Conservation (phyloP, 805 yeast genomes). For the Wickerhamiella spandovensis region DNA sequence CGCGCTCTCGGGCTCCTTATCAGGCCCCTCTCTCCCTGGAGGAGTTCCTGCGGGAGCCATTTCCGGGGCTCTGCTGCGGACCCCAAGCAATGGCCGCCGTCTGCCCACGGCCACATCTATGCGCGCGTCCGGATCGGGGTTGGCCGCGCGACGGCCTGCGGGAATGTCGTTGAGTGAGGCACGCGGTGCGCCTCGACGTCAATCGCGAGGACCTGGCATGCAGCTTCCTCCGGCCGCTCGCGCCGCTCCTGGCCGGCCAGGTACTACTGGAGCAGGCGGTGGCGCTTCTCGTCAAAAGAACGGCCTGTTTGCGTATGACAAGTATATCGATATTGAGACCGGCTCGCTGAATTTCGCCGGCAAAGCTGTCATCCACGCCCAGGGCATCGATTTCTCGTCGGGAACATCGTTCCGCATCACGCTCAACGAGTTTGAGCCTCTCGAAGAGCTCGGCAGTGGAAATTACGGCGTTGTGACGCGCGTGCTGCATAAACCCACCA, state of each 20-base stretch:
- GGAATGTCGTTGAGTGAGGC: background rate
- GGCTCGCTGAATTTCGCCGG: slow-evolving; percentile 89
- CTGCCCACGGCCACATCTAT: background rate
- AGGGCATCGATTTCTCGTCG: slow-evolving; percentile 80
- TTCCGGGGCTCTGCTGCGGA: background rate
- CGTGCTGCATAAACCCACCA: slow-evolving; percentile 86
- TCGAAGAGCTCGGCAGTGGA: slow-evolving; percentile 84
- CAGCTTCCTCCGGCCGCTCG: background rate
- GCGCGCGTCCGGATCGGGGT: slow-evolving; percentile 10
- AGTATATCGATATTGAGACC: slow-evolving; percentile 80
- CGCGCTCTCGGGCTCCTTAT: background rate
- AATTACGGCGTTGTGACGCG: slow-evolving; percentile 93
- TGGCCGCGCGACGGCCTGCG: slow-evolving; percentile 14
- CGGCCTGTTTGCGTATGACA: slow-evolving; percentile 61
- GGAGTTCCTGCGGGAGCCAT: background rate
- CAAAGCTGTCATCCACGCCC: slow-evolving; percentile 79
- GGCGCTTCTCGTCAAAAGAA: slow-evolving; percentile 4
- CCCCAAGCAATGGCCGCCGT: background rate
- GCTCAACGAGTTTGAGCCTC: slow-evolving; percentile 57
- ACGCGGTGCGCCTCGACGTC: background rate
- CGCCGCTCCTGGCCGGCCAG: slow-evolving; percentile 1
- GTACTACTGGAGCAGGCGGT: slow-evolving; percentile 1
- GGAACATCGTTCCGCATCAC: slow-evolving; percentile 82
- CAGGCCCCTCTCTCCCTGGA: background rate
- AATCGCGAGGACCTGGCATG: background rate